A percentile compares a stretch with the other conserved stretches of the same genome.
Evolutionary conservation across 2,329 filamentous ascomycete species (phyloP).

Genomic region (Cordyceps fumosorosea): DNA sequence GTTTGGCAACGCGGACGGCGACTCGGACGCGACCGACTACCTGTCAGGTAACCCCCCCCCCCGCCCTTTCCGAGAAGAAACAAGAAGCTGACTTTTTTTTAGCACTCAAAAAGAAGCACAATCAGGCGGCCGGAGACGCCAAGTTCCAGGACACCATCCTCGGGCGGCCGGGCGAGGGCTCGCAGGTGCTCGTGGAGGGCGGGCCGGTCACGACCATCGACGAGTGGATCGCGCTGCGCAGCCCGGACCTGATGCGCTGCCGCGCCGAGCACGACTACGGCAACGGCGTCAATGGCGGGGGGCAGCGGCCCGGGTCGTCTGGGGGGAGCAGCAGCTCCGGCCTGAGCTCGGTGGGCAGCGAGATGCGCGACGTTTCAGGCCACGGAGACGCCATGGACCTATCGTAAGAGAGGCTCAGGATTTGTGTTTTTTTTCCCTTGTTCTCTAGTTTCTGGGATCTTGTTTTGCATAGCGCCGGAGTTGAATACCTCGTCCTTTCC

Average conservation of each 20-base stretch:
- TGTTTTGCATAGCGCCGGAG: conserved; percentile 39
- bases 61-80: no score
- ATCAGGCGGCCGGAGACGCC: conserved; percentile 79
- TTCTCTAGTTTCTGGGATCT: background rate
- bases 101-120: conserved; percentile 88
- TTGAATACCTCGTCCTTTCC: conserved; percentile 14
- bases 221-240: conserved; percentile 31
- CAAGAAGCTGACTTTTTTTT: background rate
- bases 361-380: background rate
- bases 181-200: conserved; percentile 71
- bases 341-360: conserved; percentile 45
- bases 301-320: conserved; percentile 25
- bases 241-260: conserved; percentile 7
- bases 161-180: conserved; percentile 65
- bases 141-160: conserved; percentile 81
- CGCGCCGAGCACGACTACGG: background rate
- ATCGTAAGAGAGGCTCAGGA: background rate
- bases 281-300: conserved; percentile 5
- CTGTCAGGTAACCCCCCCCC: conserved; percentile 47
- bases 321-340: conserved; percentile 40
- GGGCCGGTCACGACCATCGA: conserved; percentile 39
- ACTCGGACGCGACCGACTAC: conserved; percentile 62
- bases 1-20: conserved; percentile 66
- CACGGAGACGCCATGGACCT: conserved; percentile 7
- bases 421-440: background rate